Conservation (phyloP, 2,329 filamentous ascomycete species). For the Trichoderma polysporum region DNA sequence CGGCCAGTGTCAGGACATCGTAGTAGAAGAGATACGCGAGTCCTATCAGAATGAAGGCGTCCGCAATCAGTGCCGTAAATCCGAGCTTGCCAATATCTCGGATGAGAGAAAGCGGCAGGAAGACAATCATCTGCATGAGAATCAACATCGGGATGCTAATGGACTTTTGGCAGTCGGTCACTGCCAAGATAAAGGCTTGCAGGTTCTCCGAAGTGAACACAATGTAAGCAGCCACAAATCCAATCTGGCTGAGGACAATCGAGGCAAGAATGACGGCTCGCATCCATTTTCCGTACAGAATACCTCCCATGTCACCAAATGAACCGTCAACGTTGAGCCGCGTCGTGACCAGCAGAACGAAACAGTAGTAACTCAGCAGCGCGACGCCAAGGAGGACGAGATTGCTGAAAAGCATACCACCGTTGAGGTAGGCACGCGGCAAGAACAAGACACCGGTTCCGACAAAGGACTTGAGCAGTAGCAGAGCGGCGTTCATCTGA, state of each 20-base stretch:
- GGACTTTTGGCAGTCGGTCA: slow-evolving; percentile 79
- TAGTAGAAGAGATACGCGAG: slow-evolving; percentile 95
- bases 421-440: slow-evolving; percentile 89
- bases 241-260: slow-evolving; percentile 92
- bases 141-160: slow-evolving; percentile 90
- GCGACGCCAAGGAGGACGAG: slow-evolving; percentile 84
- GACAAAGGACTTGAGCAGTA: slow-evolving; percentile 96
- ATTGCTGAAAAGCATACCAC: slow-evolving; percentile 96
- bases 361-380: slow-evolving; percentile 91
- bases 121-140: slow-evolving; percentile 91
- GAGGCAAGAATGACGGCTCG: slow-evolving; percentile 82
- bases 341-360: slow-evolving; percentile 86
- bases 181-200: slow-evolving; percentile 89
- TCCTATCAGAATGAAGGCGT: slow-evolving; percentile 90
- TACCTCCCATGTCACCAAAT: slow-evolving; percentile 94
- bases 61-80: slow-evolving; percentile 89
- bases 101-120: slow-evolving; percentile 89
- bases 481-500: slow-evolving; percentile 73
- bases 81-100: slow-evolving; percentile 97
- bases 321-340: slow-evolving; percentile 86
- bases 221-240: slow-evolving; percentile 92
- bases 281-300: slow-evolving; percentile 89
- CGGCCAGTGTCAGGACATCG: slow-evolving; percentile 79
- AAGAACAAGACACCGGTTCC: slow-evolving; percentile 94
- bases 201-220: slow-evolving; percentile 96